A percentile compares a stretch with the other conserved stretches of the same genome.
Conservation (phyloP, 2,329 filamentous ascomycete genomes). For the Colletotrichum destructivum region DNA sequence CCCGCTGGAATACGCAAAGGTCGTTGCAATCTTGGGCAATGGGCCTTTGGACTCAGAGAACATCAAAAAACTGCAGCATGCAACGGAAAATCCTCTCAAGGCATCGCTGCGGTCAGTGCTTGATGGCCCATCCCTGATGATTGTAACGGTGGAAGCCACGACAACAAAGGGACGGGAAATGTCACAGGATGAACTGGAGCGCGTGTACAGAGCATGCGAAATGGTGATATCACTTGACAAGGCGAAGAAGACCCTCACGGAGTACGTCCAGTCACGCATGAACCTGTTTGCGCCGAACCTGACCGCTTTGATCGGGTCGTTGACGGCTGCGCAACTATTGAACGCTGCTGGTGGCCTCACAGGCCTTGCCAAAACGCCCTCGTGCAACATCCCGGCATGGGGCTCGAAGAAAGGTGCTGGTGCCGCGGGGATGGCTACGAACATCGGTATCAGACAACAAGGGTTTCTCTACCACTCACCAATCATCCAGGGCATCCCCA, state of each 20-base stretch:
- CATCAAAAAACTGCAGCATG: conserved; percentile 84
- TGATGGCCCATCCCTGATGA: conserved; percentile 93
- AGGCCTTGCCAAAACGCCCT: conserved; percentile 90
- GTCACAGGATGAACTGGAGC: conserved; percentile 79
- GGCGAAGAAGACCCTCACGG: conserved; percentile 88
- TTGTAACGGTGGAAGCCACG: conserved; percentile 94
- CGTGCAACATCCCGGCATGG: conserved; percentile 92
- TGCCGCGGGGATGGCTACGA: conserved; percentile 86
- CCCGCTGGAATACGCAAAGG: conserved; percentile 94
- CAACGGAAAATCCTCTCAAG: conserved; percentile 83
- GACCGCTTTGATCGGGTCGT: conserved; percentile 89
- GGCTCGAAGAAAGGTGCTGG: conserved; percentile 90
- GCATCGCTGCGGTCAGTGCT: conserved; percentile 84
- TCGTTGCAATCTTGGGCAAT: conserved; percentile 93
- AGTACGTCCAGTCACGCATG: conserved; percentile 98
- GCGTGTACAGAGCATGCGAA: conserved; percentile 84
- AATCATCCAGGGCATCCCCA: conserved; percentile 85
- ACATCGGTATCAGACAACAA: conserved; percentile 90
- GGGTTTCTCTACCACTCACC: conserved; percentile 94
- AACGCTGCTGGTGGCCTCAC: conserved; percentile 92
- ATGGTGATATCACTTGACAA: conserved; percentile 91
- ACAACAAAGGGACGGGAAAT: conserved; percentile 88
- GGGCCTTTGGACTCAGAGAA: conserved; percentile 86
- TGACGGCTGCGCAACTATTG: conserved; percentile 96
- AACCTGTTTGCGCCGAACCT: conserved; percentile 95